Conservation (phyloP, 345 rosid genomes). For the Dipteronia sinensis region DNA sequence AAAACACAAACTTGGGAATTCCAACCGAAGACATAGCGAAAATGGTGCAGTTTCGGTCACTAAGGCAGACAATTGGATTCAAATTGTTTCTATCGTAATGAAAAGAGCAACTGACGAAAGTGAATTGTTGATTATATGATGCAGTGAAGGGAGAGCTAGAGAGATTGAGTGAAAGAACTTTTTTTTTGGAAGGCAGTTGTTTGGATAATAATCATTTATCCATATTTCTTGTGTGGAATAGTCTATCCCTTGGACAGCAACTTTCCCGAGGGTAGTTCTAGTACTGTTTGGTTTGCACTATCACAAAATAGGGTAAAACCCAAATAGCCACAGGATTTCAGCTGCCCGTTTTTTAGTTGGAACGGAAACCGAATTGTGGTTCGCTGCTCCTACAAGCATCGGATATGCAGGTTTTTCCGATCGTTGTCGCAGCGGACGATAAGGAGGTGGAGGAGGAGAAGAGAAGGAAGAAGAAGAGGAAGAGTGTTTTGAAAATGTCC, state of each 20-base stretch:
- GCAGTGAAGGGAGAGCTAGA: constrained; percentile 52
- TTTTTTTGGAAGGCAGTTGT: constrained; percentile 59
- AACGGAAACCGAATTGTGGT: constrained; percentile 59
- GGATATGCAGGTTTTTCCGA: no score
- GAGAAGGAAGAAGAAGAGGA: constrained; percentile 8
- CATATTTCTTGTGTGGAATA: constrained; percentile 61
- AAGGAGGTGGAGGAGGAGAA: neutral
- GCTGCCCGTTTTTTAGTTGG: constrained; percentile 43
- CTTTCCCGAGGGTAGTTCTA: no score
- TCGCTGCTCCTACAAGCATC: no score
- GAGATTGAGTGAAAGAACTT: constrained; percentile 62
- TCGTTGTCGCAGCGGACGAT: neutral
- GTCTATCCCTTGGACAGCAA: constrained; percentile 49
- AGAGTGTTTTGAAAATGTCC: constrained; percentile 12
- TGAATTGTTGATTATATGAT: constrained; percentile 41
- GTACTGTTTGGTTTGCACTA: constrained; percentile 46
- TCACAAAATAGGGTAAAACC: constrained; percentile 62
- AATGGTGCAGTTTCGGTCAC: constrained; percentile 43
- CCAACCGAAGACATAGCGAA: constrained; percentile 59
- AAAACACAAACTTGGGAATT: constrained; percentile 4
- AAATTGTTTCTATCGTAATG: constrained; percentile 31
- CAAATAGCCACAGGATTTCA: constrained; percentile 49
- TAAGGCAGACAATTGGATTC: constrained; percentile 65
- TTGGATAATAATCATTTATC: constrained; percentile 72
- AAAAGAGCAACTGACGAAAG: constrained; percentile 60